Percentiles rank a stretch among this genome's conserved stretches.
Conservation (phyloP, 179 eudicot species). For the Gypsophila paniculata region DNA sequence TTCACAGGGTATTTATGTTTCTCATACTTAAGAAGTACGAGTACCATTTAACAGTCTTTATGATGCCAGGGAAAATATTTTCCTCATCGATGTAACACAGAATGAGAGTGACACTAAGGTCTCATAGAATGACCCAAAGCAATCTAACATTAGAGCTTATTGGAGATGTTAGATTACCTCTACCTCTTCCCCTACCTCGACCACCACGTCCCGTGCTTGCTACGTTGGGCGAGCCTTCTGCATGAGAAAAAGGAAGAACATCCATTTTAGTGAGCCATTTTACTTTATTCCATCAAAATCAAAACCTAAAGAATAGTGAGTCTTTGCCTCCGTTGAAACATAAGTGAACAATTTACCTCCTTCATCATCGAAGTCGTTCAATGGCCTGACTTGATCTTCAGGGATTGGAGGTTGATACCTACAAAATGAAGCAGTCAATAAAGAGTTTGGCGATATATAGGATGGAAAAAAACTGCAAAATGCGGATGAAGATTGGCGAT, state of each 20-base stretch:
- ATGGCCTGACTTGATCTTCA: constrained; percentile 50
- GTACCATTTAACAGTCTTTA: not conserved
- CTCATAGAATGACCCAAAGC: not conserved
- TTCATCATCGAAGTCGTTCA: constrained; percentile 40
- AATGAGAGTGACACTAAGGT: not conserved
- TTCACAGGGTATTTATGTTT: not conserved
- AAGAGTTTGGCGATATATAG: not conserved
- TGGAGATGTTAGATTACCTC: constrained; percentile 14
- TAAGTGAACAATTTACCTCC: no score
- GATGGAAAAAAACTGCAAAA: not conserved
- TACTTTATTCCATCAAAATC: no score
- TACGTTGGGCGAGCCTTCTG: constrained; percentile 41
- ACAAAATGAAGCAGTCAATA: constrained; percentile 19
- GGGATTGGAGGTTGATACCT: constrained; percentile 64
- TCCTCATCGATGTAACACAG: not conserved
- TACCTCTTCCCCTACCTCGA: constrained; percentile 47
- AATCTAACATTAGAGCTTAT: not conserved
- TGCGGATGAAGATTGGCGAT: constrained; percentile 1
- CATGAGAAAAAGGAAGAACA: not conserved
- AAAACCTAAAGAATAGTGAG: no score
- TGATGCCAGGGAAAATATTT: not conserved
- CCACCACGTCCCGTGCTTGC: constrained; percentile 53
- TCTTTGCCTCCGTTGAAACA: no score
- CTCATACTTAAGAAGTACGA: not conserved
- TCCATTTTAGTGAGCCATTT: no score